Percentiles rank a stretch among this genome's conserved stretches.
Evolutionary conservation across 2,329 filamentous ascomycete species (phyloP).

Genomic region (Dactylonectria estremocensis): DNA sequence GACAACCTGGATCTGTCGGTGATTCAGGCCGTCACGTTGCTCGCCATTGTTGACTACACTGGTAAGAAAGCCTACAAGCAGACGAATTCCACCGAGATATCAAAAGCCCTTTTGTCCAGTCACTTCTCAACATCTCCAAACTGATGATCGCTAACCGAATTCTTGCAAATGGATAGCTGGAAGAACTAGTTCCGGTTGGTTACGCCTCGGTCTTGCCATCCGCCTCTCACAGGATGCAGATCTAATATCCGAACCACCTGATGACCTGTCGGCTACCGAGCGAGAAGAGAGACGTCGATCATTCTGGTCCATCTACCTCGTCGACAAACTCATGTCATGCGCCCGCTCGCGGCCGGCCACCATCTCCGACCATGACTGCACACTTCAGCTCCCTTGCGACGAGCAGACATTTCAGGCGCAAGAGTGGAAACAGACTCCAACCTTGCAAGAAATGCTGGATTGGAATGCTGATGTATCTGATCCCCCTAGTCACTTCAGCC

Average conservation of each 20-base stretch:
- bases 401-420: constrained; percentile 22
- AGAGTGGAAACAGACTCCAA: constrained; percentile 20
- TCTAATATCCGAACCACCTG: constrained; percentile 51
- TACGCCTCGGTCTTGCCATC: constrained; percentile 53
- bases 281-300: constrained; percentile 54
- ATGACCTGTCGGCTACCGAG: constrained; percentile 39
- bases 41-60: constrained; percentile 57
- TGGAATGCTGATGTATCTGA: constrained; percentile 20
- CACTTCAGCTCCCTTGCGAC: constrained; percentile 50
- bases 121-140: not conserved
- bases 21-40: constrained; percentile 55
- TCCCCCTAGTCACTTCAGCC: constrained; percentile 16
- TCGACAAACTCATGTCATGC: constrained; percentile 56
- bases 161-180: constrained; percentile 16
- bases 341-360: constrained; percentile 53
- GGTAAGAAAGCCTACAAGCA: constrained; percentile 42
- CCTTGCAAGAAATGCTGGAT: constrained; percentile 30
- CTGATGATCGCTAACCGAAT: not conserved
- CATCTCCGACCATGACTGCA: constrained; percentile 52
- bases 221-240: constrained; percentile 54
- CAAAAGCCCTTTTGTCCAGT: no score
- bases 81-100: no score
- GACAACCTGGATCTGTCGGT: constrained; percentile 38
- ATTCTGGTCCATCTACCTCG: constrained; percentile 58
- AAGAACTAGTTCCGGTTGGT: constrained; percentile 50